These are phyloP conservation scores for Phlyctochytrium planicorne DNA, from an alignment of 192 early-diverging fungal species.

Conservation along the genomic window DNA sequence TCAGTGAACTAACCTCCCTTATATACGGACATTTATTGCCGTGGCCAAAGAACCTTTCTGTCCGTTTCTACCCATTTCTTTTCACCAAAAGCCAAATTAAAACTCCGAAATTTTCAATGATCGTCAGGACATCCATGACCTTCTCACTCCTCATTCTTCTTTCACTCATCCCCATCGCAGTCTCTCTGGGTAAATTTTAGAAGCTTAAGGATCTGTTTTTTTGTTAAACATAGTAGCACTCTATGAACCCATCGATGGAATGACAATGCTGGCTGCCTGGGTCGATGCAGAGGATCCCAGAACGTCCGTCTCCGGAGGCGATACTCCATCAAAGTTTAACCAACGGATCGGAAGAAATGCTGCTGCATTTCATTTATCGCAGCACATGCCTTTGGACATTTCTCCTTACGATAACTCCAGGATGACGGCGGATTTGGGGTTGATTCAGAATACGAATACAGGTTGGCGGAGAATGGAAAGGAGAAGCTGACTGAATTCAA, in stretches of 20 bases:
- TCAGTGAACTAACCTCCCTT: too few relatives aligned
- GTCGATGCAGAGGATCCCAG: conserved; percentile 21
- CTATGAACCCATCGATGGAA: conserved; percentile 36
- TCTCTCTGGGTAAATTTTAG: neutral
- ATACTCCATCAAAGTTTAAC: conserved; percentile 42
- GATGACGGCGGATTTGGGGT: conserved; percentile 13
- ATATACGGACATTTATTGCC: too few relatives aligned
- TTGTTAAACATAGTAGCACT: too few relatives aligned
- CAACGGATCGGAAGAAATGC: conserved; percentile 31
- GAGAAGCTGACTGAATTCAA: neutral
- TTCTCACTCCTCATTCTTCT: neutral
- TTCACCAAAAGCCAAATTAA: too few relatives aligned
- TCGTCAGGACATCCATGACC: neutral
- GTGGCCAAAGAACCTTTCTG: too few relatives aligned
- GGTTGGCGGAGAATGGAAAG: conserved; percentile 3
- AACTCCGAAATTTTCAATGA: too few relatives aligned
- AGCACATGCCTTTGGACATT: conserved; percentile 26
- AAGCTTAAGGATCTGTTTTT: too few relatives aligned
- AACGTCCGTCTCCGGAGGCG: conserved; percentile 5
- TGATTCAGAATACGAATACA: conserved; percentile 13
- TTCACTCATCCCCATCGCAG: neutral
- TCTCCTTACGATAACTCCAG: conserved; percentile 1
- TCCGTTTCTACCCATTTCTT: too few relatives aligned
- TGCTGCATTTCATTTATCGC: conserved; percentile 33
- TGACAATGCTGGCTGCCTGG: conserved; percentile 31